These are phyloP conservation scores for Panicum miliaceum DNA, from an alignment of 176 grass and related monocot species.

Conservation along the genomic window DNA sequence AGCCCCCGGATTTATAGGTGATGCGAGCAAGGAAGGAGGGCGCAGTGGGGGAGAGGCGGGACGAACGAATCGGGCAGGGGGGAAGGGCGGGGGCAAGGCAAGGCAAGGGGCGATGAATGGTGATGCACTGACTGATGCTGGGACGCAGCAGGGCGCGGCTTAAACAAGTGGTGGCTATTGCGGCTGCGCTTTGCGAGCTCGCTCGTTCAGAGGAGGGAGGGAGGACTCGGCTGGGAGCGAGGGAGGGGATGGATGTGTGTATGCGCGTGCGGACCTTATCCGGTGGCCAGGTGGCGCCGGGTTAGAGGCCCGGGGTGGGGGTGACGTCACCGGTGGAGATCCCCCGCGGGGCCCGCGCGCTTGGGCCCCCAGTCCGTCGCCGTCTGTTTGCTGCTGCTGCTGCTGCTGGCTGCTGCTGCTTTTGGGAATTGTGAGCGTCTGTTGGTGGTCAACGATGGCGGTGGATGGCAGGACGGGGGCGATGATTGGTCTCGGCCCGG, in stretches of 20 bases:
- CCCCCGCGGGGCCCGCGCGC: background rate
- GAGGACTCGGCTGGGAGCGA: background rate
- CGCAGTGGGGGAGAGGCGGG: background rate
- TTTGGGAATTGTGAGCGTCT: too few species aligned
- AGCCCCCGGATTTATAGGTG: background rate
- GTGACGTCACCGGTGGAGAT: conserved; percentile 10
- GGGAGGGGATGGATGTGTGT: too few species aligned
- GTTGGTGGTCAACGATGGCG: too few species aligned
- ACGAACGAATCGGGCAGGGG: background rate
- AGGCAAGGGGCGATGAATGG: conserved; percentile 33
- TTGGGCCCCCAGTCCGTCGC: background rate
- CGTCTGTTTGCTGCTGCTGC: too few species aligned
- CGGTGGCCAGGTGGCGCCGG: background rate
- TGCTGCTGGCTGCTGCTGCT: too few species aligned
- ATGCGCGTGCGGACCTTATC: background rate
- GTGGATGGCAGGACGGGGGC: too few species aligned
- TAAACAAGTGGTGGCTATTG: background rate
- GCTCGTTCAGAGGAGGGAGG: background rate
- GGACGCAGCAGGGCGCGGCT: conserved; percentile 14
- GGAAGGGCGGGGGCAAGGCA: background rate
- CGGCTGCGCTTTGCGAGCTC: background rate
- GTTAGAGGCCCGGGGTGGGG: background rate
- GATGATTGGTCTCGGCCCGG: too few species aligned
- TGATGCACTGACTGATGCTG: conserved; percentile 43
- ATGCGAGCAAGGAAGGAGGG: too few species aligned